These are phyloP conservation scores for Picea glauca DNA, from an alignment of 75 land plant genomes.

Conservation along the genomic window DNA sequence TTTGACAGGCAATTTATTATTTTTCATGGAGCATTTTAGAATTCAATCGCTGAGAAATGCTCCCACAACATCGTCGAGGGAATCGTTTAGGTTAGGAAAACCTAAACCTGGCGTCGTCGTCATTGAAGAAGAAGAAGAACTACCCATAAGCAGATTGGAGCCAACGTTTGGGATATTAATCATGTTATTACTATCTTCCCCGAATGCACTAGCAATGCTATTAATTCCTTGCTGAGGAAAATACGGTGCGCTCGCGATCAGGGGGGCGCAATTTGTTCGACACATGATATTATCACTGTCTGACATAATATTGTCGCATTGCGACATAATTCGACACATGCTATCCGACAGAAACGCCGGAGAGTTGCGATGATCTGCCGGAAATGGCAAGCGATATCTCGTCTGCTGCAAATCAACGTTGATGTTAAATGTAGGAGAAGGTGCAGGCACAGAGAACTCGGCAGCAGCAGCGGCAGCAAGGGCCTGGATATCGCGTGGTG, in stretches of 20 bases:
- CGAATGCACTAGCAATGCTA: not conserved
- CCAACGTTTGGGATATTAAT: not conserved
- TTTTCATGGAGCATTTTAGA: too few relatives aligned
- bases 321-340: too few relatives aligned
- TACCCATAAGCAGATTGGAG: not conserved
- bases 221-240: not conserved
- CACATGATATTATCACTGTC: too few relatives aligned
- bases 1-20: too few relatives aligned
- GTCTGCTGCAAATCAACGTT: not conserved
- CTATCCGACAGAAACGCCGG: too few relatives aligned
- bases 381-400: not conserved
- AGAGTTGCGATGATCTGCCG: not conserved
- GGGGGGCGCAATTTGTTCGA: too few relatives aligned
- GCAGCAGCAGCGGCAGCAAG: not conserved
- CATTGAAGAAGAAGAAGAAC: not conserved
- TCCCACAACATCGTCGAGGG: not conserved
- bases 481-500: slow-evolving; percentile 8
- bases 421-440: not conserved
- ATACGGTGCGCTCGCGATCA: not conserved
- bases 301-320: too few relatives aligned
- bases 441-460: not conserved
- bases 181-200: too few relatives aligned
- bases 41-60: not conserved
- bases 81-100: slow-evolving; percentile 1
- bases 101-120: not conserved